A percentile compares a stretch with the other conserved stretches of the same genome.
phyloP scores from a whole-genome alignment of 2,329 filamentous ascomycete genomes.

The Celoporthe dispersa region DNA sequence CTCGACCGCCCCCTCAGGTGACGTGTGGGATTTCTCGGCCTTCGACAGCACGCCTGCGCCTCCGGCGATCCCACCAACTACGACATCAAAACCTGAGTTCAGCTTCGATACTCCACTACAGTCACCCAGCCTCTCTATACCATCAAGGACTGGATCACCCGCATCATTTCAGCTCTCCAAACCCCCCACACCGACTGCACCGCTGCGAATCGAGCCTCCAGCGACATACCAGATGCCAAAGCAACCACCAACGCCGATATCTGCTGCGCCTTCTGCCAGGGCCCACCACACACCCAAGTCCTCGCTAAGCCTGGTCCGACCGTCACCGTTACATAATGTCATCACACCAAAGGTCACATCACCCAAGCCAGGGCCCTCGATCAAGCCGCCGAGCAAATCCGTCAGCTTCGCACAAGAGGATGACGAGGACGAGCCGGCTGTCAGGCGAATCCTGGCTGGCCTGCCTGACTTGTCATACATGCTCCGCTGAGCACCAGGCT shows the following conservation, averaged over 20 bases:
- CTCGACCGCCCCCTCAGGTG: background rate
- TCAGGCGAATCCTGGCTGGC: slow-evolving; percentile 33
- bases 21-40: slow-evolving; percentile 27
- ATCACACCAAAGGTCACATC: slow-evolving; percentile 19
- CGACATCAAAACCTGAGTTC: slow-evolving; percentile 26
- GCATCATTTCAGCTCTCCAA: slow-evolving; percentile 7
- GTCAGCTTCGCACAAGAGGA: slow-evolving; percentile 21
- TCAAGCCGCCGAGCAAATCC: background rate
- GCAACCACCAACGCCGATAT: slow-evolving; percentile 12
- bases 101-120: slow-evolving; percentile 27
- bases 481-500: slow-evolving; percentile 34
- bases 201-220: slow-evolving; percentile 16
- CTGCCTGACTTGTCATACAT: slow-evolving; percentile 44
- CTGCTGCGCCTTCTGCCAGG: slow-evolving; percentile 3
- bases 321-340: slow-evolving; percentile 26
- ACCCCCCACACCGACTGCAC: slow-evolving; percentile 6
- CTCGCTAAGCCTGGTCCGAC: slow-evolving; percentile 23
- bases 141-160: slow-evolving; percentile 19
- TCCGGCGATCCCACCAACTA: slow-evolving; percentile 24
- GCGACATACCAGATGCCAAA: slow-evolving; percentile 12
- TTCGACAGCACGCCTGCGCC: slow-evolving; percentile 23
- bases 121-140: slow-evolving; percentile 19
- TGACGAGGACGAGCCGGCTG: slow-evolving; percentile 27
- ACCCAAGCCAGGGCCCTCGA: slow-evolving; percentile 14
- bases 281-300: slow-evolving; percentile 22